Evolutionary conservation across 164 flowering plant species (phyloP).

Genomic region (Kalanchoe fedtschenkoi): DNA sequence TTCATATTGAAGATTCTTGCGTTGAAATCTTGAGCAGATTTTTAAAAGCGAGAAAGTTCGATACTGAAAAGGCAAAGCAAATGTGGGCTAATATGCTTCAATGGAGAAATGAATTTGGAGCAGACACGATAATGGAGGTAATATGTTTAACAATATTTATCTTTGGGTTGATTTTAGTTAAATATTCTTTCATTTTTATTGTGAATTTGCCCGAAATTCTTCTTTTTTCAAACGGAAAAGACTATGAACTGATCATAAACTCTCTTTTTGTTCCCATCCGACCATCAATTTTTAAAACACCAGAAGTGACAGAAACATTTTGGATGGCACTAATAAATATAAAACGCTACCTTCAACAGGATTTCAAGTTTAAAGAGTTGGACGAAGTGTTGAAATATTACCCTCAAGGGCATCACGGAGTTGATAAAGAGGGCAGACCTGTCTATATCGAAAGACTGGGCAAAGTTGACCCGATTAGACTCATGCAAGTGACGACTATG

Average conservation of each 20-base stretch:
- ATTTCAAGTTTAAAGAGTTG: conserved; percentile 7
- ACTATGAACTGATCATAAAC: not conserved
- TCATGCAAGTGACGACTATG: conserved; percentile 7
- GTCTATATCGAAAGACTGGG: conserved; percentile 6
- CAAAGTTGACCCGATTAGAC: not conserved
- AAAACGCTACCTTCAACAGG: not conserved
- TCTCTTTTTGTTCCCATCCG: not conserved
- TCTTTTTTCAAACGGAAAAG: not conserved
- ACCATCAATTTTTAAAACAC: not conserved
- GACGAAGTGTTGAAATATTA: conserved; percentile 6
- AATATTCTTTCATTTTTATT: not conserved
- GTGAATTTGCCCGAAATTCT: not conserved
- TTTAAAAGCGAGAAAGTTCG: conserved; percentile 5
- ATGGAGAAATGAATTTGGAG: conserved; percentile 8
- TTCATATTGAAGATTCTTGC: not conserved
- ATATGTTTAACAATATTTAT: not conserved
- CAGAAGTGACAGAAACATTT: not conserved
- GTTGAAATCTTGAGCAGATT: not conserved
- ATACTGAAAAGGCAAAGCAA: conserved; percentile 8
- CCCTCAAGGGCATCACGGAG: conserved; percentile 7
- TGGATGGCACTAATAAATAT: not conserved
- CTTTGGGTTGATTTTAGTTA: not conserved
- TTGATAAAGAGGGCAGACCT: conserved; percentile 7
- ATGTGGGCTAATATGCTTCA: conserved; percentile 7
- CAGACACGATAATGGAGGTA: conserved; percentile 9